Base-by-base conservation (phyloP, 2,329 filamentous ascomycete species). In the Verticillium dahliae region DNA sequence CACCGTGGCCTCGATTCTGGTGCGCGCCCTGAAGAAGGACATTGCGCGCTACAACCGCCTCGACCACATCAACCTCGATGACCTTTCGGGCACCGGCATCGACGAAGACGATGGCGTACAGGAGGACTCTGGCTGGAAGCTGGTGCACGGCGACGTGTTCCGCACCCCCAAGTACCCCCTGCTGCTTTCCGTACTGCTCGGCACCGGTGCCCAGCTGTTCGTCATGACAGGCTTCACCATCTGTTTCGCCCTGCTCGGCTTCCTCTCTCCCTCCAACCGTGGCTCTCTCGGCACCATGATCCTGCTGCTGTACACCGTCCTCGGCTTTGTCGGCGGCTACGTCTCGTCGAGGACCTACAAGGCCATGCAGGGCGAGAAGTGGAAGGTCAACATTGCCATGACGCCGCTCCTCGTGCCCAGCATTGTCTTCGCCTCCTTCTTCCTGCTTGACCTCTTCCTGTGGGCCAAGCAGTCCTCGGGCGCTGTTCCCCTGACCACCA, bases 81-180 rank as follows among this genome's bases (percentile, higher is more conserved):
- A 98, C 72, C 81, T 98, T 39, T 89, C 90, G 50, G 91, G 90
- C 50, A 91, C 88, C 2, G 90, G 87, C 45, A 88, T 83, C 10
- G 81, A 92, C 6, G 94, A 97, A 66, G 92, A 96, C 67, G 94
- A 98, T 70, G 94, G 93, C 38, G 91, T 98, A 1, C 93, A 97
- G 74, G 95, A 99, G 71, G 95, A 99, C 74, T 97, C 93, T 10
- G 95, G 95, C 64, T 99, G 95, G 95, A 99, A 99, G 77, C 80
- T 99, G 57, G 93, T 99, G 1, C 95, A 99, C 70, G 95, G 95
- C 60, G 95, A 99, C 74, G 94, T 98, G 37, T 99, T 99, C 83
- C 90, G 95, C 61, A 88, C 89, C 11, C 95, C 95, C 3, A 86
- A 88, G 66, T 88, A 90, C 63, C 90, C 93, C 1, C 82, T 99